Base-by-base conservation (phyloP, 208 protist genomes). In the Spongospora subterranea region DNA sequence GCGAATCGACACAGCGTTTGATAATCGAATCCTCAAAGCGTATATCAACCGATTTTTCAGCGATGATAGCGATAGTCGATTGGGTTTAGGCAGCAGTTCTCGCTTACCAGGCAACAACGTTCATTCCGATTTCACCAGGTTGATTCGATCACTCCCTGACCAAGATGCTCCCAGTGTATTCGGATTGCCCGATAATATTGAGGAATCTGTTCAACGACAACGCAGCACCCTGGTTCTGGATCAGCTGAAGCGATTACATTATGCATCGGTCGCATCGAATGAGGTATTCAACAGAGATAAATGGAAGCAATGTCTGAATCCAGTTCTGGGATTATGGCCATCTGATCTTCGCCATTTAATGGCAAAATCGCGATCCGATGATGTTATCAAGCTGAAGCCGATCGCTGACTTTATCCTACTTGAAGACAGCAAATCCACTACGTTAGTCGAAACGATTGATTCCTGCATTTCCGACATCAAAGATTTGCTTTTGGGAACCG, bases 1-100 rank as follows among this genome's bases (percentile, higher is more conserved):
- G 39, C 96, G 98, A 90, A 97, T 99, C 94, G 97, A 99, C 92
- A 98, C 96, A 50, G 93, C 94, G 35, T 97, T 95, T 91, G 98
- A 99, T 95, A 93, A 95, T 40, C 95, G 96, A 65, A 96, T 98
- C 77, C 95, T 99, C 24, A 76, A 90, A 29, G 95, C 96, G 24
- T 98, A 98, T 94, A 50, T 95, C 13, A 41, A 92, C 20, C 94
- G 96, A 40, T 98, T 96, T 93, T 98, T 98, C 93, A 93, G 40
- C 32, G 91, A 46, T 45, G 71, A 0, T 43, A 43, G 45, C 60
- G n/a, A 32, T 45, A 60, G 24, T 6, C 6, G 50, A 60, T 60
- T 60, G 50, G 50, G 50, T 60, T 54, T 45, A 0, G 53, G 53
- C 35, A 20, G 13, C 45, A 46, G 20, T 41, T 60, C n/a, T n/a